These are phyloP conservation scores for Arctium lappa DNA, from an alignment of 129 eudicot genomes.

Conservation along the genomic window DNA sequence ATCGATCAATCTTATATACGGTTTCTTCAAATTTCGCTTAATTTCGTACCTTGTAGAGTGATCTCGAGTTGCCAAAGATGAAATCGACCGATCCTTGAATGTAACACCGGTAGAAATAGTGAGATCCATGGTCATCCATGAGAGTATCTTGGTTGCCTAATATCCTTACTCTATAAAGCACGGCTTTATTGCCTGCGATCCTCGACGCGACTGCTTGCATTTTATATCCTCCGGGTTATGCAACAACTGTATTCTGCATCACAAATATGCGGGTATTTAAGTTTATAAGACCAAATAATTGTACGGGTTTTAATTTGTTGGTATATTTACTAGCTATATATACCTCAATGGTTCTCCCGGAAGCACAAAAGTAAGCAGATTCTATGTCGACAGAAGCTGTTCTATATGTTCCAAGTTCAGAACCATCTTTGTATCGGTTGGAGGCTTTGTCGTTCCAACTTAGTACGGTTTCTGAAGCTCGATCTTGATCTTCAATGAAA, in stretches of 20 bases:
- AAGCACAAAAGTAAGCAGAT: slow-evolving; percentile 78
- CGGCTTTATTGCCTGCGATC: slow-evolving; percentile 64
- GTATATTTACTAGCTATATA: not conserved
- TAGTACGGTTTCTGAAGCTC: slow-evolving; percentile 47
- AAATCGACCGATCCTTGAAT: slow-evolving; percentile 87
- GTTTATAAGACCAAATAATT: not conserved
- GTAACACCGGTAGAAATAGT: slow-evolving; percentile 53
- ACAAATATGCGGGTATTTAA: not conserved
- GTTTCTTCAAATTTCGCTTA: not conserved
- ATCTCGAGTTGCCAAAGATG: slow-evolving; percentile 81
- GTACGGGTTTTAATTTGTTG: not conserved
- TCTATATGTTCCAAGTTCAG: slow-evolving; percentile 58
- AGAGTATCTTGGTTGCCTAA: slow-evolving; percentile 89
- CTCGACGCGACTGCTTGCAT: slow-evolving; percentile 93
- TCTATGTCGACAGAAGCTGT: slow-evolving; percentile 64
- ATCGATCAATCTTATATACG: not conserved
- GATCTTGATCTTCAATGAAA: slow-evolving; percentile 58
- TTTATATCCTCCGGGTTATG: slow-evolving; percentile 39
- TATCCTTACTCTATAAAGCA: slow-evolving; percentile 62
- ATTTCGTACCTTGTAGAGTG: slow-evolving; percentile 57
- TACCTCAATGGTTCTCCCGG: slow-evolving; percentile 71
- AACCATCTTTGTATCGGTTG: slow-evolving; percentile 41
- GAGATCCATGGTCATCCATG: slow-evolving; percentile 67
- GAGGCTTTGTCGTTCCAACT: slow-evolving; percentile 84
- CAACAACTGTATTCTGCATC: slow-evolving; percentile 65